A percentile compares a stretch with the other conserved stretches of the same genome.
phyloP scores from a whole-genome alignment of 1,284 basidiomycete species.

The Cystobasidium pallidum region DNA sequence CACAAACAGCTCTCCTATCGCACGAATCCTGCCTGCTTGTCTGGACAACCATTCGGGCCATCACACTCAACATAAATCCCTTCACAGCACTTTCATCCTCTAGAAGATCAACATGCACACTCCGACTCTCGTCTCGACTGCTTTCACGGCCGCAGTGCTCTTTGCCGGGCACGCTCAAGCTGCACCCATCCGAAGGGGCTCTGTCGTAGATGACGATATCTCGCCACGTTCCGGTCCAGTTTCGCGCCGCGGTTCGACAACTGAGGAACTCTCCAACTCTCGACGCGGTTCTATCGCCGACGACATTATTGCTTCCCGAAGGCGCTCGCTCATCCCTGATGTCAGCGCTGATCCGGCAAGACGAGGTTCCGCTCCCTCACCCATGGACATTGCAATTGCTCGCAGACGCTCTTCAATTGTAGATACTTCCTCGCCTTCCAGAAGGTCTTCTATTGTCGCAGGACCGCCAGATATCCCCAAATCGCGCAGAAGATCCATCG shows the following conservation, averaged over 20 bases:
- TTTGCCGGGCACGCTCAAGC: constrained; percentile 34
- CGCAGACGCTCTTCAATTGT: constrained; percentile 32
- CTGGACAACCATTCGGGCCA: neutral
- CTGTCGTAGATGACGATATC: constrained; percentile 37
- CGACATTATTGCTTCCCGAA: constrained; percentile 35
- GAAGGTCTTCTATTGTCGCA: constrained; percentile 13
- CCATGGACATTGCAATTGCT: constrained; percentile 26
- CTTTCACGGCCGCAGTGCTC: constrained; percentile 39
- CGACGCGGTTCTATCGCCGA: constrained; percentile 31
- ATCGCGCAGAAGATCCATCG: constrained; percentile 18
- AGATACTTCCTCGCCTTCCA: neutral
- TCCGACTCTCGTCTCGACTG: constrained; percentile 36
- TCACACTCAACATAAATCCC: neutral
- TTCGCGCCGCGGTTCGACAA: constrained; percentile 38
- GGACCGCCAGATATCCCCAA: constrained; percentile 29
- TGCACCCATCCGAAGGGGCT: constrained; percentile 31
- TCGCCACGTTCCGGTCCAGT: constrained; percentile 21
- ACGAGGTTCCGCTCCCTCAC: constrained; percentile 21
- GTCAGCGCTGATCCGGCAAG: neutral
- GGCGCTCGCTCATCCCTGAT: constrained; percentile 32
- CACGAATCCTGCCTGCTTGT: constrained; percentile 1
- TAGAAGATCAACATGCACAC: constrained; percentile 36
- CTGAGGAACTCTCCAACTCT: constrained; percentile 34
- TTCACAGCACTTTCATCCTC: neutral
- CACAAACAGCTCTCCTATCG: neutral